Conservation (phyloP, 768 basidiomycete genomes). For the Kwoniella pini region DNA sequence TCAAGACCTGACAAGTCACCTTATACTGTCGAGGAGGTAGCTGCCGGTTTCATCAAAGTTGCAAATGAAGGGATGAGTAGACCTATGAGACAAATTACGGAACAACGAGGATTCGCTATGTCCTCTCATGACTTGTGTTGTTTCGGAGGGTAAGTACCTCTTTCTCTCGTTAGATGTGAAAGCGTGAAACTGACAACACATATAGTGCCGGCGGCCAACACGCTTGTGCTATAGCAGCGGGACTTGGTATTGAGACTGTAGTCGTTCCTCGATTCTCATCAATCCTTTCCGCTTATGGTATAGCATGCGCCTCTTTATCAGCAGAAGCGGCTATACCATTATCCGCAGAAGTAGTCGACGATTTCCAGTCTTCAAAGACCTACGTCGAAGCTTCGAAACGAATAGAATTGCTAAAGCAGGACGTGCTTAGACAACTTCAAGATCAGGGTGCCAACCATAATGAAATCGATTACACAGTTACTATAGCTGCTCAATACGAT, state of each 20-base stretch:
- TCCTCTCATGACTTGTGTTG: conserved; percentile 50
- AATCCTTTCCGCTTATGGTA: conserved; percentile 88
- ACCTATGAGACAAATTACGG: conserved; percentile 52
- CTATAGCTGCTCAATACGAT: conserved; percentile 31
- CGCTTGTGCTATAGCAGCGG: conserved; percentile 44
- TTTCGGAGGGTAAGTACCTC: conserved; percentile 70
- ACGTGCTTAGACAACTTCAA: conserved; percentile 23
- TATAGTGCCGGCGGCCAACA: conserved; percentile 55
- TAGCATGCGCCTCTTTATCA: conserved; percentile 74
- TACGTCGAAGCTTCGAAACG: conserved; percentile 23
- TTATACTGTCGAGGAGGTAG: conserved; percentile 75
- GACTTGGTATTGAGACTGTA: conserved; percentile 29
- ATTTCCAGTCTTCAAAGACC: conserved; percentile 26
- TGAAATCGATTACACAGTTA: conserved; percentile 24
- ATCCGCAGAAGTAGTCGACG: conserved; percentile 54
- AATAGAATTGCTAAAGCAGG: conserved; percentile 19
- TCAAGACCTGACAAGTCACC: conserved; percentile 58
- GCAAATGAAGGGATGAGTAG: conserved; percentile 89
- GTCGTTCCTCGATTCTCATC: conserved; percentile 82
- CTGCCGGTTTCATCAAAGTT: conserved; percentile 92
- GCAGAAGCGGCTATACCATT: conserved; percentile 27
- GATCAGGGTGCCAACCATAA: conserved; percentile 34
- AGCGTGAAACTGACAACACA: conserved; percentile 59
- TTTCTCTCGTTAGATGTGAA: not conserved
- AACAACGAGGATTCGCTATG: conserved; percentile 32